These are phyloP conservation scores for Solanum ossicruentum DNA, from an alignment of 257 asterid species.

Conservation along the genomic window DNA sequence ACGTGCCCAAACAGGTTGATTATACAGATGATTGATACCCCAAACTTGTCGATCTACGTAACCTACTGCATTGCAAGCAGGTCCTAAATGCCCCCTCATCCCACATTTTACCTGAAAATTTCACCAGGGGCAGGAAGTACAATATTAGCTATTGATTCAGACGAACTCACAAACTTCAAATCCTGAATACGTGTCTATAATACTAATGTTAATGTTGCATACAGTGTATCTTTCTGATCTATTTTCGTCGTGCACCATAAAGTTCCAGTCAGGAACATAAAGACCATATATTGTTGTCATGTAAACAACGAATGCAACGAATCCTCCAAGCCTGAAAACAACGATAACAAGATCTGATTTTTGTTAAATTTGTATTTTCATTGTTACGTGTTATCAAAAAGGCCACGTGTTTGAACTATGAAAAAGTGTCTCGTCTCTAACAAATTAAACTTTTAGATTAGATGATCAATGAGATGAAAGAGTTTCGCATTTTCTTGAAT, in stretches of 20 bases:
- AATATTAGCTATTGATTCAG: not conserved
- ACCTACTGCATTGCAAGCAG: constrained; percentile 92
- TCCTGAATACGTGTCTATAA: not conserved
- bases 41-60: constrained; percentile 76
- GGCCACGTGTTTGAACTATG: not conserved
- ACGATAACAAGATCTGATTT: not conserved
- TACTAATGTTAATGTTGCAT: not conserved
- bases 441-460: not conserved
- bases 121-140: not conserved
- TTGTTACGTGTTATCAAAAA: not conserved
- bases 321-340: constrained; percentile 56
- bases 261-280: constrained; percentile 82
- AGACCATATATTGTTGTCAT: constrained; percentile 53
- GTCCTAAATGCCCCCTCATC: constrained; percentile 88
- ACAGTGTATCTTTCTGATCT: constrained; percentile 32
- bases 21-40: constrained; percentile 81
- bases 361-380: not conserved
- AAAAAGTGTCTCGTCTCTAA: not conserved
- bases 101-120: constrained; percentile 75
- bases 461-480: not conserved
- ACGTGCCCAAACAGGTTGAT: constrained; percentile 64
- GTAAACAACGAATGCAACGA: constrained; percentile 46
- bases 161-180: not conserved
- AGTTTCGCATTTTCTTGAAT: not conserved
- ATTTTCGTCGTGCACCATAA: constrained; percentile 9